A percentile compares a stretch with the other conserved stretches of the same genome.
Evolutionary conservation across 2,329 filamentous ascomycete genomes (phyloP).

Genomic region (Immersiporthe knoxdaviesiana): DNA sequence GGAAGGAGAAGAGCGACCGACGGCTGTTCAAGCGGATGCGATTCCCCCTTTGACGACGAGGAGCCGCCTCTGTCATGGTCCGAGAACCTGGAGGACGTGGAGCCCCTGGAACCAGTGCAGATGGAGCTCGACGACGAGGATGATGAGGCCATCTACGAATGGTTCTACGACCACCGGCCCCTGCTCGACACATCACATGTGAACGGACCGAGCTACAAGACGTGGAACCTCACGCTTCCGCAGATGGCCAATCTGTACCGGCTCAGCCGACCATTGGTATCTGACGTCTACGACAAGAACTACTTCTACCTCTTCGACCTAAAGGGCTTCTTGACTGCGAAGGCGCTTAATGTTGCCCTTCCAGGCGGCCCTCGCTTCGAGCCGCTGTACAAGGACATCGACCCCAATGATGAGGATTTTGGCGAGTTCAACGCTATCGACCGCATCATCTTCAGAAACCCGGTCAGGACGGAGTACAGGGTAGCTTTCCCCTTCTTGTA

Average conservation of each 20-base stretch:
- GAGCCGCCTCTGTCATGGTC: constrained; percentile 97
- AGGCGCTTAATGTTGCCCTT: constrained; percentile 94
- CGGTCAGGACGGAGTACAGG: constrained; percentile 92
- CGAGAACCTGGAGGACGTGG: constrained; percentile 98
- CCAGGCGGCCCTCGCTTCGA: constrained; percentile 98
- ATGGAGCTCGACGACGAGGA: constrained; percentile 97
- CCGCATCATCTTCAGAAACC: constrained; percentile 95
- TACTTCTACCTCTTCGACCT: constrained; percentile 98
- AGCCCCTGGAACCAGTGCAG: constrained; percentile 95
- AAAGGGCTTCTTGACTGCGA: constrained; percentile 92
- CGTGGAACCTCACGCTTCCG: constrained; percentile 88
- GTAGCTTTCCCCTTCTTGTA: constrained; percentile 95
- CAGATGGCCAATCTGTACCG: constrained; percentile 97
- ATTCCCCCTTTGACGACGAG: constrained; percentile 98
- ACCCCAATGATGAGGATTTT: constrained; percentile 98
- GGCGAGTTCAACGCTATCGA: constrained; percentile 99
- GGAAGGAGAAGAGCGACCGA: constrained; percentile 94
- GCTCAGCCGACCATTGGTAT: constrained; percentile 86
- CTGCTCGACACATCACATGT: constrained; percentile 90
- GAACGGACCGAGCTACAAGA: constrained; percentile 95
- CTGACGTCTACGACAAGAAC: constrained; percentile 92
- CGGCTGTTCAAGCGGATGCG: constrained; percentile 98
- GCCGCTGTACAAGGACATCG: constrained; percentile 96
- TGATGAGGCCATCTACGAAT: constrained; percentile 88
- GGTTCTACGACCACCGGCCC: constrained; percentile 96